These are phyloP conservation scores for Lactifluus subvellereus DNA, from an alignment of 768 basidiomycete genomes.

Conservation along the genomic window DNA sequence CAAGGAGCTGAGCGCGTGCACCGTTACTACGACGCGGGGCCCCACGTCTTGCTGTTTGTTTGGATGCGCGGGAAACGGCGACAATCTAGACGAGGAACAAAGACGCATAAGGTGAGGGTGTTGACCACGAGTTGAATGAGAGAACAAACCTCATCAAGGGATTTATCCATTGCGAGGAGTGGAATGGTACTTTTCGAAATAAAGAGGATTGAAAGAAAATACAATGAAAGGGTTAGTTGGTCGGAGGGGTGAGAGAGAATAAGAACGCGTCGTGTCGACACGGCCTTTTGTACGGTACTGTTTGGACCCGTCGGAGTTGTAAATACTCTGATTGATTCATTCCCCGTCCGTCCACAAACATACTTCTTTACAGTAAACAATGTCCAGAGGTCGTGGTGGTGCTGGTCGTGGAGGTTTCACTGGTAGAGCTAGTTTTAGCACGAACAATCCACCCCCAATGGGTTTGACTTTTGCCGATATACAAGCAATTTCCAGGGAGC, in stretches of 20 bases:
- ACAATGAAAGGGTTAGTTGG: conserved; percentile 10
- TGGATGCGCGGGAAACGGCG: conserved; percentile 44
- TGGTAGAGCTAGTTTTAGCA: conserved; percentile 40
- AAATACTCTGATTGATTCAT: background rate
- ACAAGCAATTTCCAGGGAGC: conserved; percentile 69
- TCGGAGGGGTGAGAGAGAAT: background rate
- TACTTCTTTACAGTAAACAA: conserved; percentile 20
- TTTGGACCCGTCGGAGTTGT: conserved; percentile 25
- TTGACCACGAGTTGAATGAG: conserved; percentile 24
- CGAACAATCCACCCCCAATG: conserved; percentile 53
- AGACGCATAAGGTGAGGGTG: conserved; percentile 27
- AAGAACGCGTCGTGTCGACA: conserved; percentile 1
- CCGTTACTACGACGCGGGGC: conserved; percentile 40
- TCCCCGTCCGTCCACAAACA: no score
- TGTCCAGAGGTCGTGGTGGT: conserved; percentile 50
- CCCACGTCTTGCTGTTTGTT: conserved; percentile 38
- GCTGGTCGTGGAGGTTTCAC: conserved; percentile 49
- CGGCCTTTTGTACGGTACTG: conserved; percentile 7
- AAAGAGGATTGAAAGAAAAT: background rate
- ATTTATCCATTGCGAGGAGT: conserved; percentile 60
- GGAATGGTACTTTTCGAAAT: background rate
- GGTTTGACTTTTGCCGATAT: conserved; percentile 78
- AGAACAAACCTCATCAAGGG: conserved; percentile 69
- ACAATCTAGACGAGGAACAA: conserved; percentile 50
- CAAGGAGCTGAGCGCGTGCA: conserved; percentile 56